phyloP scores from a whole-genome alignment of 169 alveolate genomes.

The Eimeria falciformis region DNA sequence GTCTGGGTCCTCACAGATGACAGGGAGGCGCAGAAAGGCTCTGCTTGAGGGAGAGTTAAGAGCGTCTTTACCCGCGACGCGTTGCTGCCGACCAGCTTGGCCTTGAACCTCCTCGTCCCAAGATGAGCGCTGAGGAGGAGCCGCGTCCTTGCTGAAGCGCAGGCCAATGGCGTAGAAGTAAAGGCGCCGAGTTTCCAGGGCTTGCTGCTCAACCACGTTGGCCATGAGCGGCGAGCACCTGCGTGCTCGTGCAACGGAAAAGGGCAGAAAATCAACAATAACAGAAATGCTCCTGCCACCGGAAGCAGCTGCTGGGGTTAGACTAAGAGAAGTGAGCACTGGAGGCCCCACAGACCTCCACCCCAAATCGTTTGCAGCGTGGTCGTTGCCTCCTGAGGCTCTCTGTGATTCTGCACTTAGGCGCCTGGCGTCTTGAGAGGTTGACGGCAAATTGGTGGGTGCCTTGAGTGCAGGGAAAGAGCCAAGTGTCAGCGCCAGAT shows the following conservation, averaged over 20 bases:
- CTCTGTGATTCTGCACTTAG: not conserved
- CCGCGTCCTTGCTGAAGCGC: constrained; percentile 1
- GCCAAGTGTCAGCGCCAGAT: no score
- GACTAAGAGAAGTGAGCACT: not conserved
- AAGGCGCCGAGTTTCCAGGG: not conserved
- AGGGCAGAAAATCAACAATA: not conserved
- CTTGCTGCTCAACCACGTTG: not conserved
- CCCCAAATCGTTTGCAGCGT: not conserved
- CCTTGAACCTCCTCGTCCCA: not conserved
- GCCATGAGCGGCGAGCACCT: not conserved
- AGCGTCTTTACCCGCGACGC: not conserved
- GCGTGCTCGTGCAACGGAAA: not conserved
- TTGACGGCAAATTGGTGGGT: not conserved
- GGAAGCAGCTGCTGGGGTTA: constrained; percentile 9
- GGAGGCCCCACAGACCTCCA: constrained; percentile 43
- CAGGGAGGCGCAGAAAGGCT: constrained; percentile 32
- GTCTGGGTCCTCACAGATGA: not conserved
- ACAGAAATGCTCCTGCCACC: constrained; percentile 18
- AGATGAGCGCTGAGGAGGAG: not conserved
- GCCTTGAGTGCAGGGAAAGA: no score
- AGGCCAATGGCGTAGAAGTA: constrained; percentile 18
- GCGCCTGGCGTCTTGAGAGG: constrained; percentile 6
- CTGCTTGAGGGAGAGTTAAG: not conserved
- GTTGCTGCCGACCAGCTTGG: no score
- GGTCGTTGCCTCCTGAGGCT: not conserved